A percentile compares a stretch with the other conserved stretches of the same genome.
phyloP scores from a whole-genome alignment of 2,329 filamentous ascomycete species.

The Monosporascus sp. region DNA sequence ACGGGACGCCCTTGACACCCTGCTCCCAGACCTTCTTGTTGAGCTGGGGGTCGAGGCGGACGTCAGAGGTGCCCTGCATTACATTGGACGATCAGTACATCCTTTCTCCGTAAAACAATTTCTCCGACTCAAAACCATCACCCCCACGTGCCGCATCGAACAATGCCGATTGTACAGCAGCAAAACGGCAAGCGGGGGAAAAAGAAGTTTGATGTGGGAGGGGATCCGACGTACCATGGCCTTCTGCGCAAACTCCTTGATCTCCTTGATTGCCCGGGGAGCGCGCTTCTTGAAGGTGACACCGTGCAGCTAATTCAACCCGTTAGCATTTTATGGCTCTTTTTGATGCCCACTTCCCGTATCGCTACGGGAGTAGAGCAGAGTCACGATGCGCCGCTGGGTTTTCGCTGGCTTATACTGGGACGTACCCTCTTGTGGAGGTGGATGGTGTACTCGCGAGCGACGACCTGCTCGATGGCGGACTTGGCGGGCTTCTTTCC shows the following conservation, averaged over 20 bases:
- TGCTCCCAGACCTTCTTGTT: constrained; percentile 99
- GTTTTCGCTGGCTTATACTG: constrained; percentile 3
- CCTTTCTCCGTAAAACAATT: background rate
- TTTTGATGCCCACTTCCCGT: background rate
- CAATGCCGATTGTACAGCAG: background rate
- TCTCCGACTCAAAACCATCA: background rate
- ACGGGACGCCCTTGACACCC: constrained; percentile 98
- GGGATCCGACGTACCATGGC: constrained; percentile 75
- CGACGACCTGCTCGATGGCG: constrained; percentile 98
- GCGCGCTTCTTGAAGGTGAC: constrained; percentile 99
- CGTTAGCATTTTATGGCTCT: constrained; percentile 27
- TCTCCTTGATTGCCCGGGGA: constrained; percentile 98
- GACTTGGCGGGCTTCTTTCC: constrained; percentile 70
- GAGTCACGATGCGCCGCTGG: background rate
- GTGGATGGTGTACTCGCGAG: constrained; percentile 99
- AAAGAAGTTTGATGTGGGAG: constrained; percentile 3
- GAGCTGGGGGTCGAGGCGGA: constrained; percentile 95
- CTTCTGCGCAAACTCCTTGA: constrained; percentile 86
- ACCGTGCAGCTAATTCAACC: constrained; percentile 73
- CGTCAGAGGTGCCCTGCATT: constrained; percentile 83
- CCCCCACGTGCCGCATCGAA: background rate
- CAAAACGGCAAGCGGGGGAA: background rate
- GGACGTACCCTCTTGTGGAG: constrained; percentile 96
- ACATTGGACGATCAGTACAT: too few relatives aligned
- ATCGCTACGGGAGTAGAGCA: background rate